These are phyloP conservation scores for Fraxinus pennsylvanica DNA, from an alignment of 257 asterid species.

Conservation along the genomic window DNA sequence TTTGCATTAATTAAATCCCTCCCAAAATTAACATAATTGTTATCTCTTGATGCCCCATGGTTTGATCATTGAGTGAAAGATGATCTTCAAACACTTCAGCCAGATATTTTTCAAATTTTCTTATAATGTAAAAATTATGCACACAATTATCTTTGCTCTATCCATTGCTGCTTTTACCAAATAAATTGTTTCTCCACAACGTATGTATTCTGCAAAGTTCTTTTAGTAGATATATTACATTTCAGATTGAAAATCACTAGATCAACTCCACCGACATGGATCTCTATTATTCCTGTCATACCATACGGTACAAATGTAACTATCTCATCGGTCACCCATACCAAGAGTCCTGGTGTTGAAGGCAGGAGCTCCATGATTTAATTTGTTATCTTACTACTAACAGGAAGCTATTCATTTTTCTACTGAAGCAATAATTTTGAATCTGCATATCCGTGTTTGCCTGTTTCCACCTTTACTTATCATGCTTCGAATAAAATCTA, in stretches of 20 bases:
- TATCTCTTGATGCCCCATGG: not conserved
- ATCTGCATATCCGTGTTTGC: constrained; percentile 5
- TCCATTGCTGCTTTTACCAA: not conserved
- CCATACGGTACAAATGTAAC: not conserved
- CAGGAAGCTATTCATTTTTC: not conserved
- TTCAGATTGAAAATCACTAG: not conserved
- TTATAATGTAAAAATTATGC: not conserved
- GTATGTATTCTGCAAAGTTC: not conserved
- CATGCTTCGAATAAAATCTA: constrained; percentile 7
- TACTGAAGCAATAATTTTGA: not conserved
- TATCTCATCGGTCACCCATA: not conserved
- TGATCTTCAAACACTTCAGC: not conserved
- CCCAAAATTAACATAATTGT: not conserved
- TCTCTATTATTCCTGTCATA: not conserved
- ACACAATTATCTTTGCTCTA: not conserved
- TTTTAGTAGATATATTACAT: not conserved
- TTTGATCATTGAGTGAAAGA: not conserved
- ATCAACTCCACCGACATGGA: not conserved
- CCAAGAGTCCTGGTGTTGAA: not conserved
- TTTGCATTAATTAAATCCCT: not conserved
- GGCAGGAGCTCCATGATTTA: not conserved
- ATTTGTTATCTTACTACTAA: not conserved
- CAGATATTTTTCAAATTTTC: not conserved
- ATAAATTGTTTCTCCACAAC: not conserved
- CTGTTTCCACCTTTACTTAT: constrained; percentile 15